Evolutionary conservation across 345 rosid species (phyloP).

Genomic region (Populus tremula): DNA sequence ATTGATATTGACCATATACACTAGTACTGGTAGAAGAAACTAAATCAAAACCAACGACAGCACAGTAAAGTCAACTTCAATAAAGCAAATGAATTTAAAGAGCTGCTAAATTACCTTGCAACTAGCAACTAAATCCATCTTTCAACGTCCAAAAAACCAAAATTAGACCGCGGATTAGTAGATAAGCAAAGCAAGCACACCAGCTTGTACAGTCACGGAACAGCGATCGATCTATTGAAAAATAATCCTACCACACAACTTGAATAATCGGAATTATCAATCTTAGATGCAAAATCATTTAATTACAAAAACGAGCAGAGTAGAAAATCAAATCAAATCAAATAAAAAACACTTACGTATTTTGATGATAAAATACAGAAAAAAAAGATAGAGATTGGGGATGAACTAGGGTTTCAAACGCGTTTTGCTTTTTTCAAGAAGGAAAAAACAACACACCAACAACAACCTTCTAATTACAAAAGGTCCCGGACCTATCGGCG

Average conservation of each 20-base stretch:
- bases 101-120: slow-evolving; percentile 62
- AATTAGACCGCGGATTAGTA: slow-evolving; percentile 18
- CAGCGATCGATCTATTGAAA: slow-evolving; percentile 44
- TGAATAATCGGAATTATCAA: slow-evolving; percentile 25
- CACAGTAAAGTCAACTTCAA: background rate
- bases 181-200: slow-evolving; percentile 26
- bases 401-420: background rate
- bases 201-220: slow-evolving; percentile 22
- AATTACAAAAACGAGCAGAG: slow-evolving; percentile 11
- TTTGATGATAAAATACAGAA: background rate
- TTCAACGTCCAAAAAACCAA: slow-evolving; percentile 15
- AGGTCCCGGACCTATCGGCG: slow-evolving; percentile 70
- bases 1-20: no score
- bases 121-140: slow-evolving; percentile 74
- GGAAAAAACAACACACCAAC: no score
- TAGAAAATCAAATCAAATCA: background rate
- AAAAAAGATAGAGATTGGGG: background rate
- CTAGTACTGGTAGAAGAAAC: background rate
- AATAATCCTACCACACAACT: background rate
- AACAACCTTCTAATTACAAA: slow-evolving; percentile 21
- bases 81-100: background rate
- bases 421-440: background rate
- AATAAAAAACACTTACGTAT: slow-evolving; percentile 7
- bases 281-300: background rate
- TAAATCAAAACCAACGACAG: background rate